Base-by-base conservation (phyloP, 345 rosid species). In the Salix koriyanagi region DNA sequence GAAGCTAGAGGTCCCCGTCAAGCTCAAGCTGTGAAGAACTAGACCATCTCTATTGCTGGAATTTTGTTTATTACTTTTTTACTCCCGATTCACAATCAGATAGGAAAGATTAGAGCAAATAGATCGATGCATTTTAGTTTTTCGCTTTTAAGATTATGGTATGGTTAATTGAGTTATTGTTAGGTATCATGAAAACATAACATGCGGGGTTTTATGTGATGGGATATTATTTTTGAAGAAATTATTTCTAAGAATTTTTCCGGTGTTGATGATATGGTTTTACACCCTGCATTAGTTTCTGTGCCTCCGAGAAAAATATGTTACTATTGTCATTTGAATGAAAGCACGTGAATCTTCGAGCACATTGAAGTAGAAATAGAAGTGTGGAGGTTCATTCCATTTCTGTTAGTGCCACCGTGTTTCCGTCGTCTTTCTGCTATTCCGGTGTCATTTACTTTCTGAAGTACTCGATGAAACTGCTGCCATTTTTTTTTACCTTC, bases 1-100 rank as follows among this genome's bases (percentile, higher is more conserved):
- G 23, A 71, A 7, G 71, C 75, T 34, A 44, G 71, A 30, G 82
- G 6, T 46, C 39, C 74, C 13, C 58, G 77, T 34, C 74, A 78
- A 52, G 73, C 64, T 26, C 71, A 64, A 62, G 70, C 70, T 68
- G 75, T 9, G 37, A 54, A 75, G 67, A 37, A 21, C 23, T 70
- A 64, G 69, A 10, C 30, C n/a, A 3, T 36, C 28, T 19, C 13
- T 70, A 19, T 46, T 1, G 11, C 67, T 64, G 28, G 75, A 71
- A 75, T 70, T 52, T 70, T 70, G 75, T 65, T 54, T 65, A 36
- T 3, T 60, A 14, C 13, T 61, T 79, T 12, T 64, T 74, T 79
- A 7, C 52, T 15, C 65, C 21, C 34, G 21, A 7, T 56, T 42
- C 70, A 65, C 39, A 16, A 56, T 39, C 15, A 56, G 54, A 16